Percentiles rank a stretch among this genome's conserved stretches.
These are phyloP conservation scores for Ophiostoma sp. DNA, from an alignment of 2,329 filamentous ascomycete species.

Conservation along the genomic window DNA sequence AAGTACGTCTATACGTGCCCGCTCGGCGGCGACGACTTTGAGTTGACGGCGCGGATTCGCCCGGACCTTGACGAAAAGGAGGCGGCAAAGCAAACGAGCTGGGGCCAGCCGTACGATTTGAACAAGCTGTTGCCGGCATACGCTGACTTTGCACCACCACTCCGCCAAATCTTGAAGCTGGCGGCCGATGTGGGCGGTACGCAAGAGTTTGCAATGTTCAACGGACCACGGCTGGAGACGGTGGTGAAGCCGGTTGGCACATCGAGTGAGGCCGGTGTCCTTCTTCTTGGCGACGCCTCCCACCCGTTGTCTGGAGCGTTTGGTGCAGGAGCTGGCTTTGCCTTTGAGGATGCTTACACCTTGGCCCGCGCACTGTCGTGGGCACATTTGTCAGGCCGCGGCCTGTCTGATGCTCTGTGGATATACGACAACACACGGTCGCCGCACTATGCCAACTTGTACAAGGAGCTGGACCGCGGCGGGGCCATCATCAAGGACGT, in stretches of 20 bases:
- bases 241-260: constrained; percentile 24
- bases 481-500: constrained; percentile 18
- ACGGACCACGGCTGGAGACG: constrained; percentile 35
- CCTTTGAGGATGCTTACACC: constrained; percentile 30
- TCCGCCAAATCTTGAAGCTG: constrained; percentile 36
- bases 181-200: constrained; percentile 32
- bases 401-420: constrained; percentile 20
- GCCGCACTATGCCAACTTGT: constrained; percentile 29
- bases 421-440: constrained; percentile 29
- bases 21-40: constrained; percentile 39
- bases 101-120: constrained; percentile 35
- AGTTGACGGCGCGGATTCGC: constrained; percentile 36
- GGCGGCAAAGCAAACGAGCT: constrained; percentile 35
- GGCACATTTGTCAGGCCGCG: constrained; percentile 12
- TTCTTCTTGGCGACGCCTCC: constrained; percentile 51
- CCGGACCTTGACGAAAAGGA: constrained; percentile 28
- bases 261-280: constrained; percentile 38
- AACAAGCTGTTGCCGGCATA: constrained; percentile 32
- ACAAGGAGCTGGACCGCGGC: constrained; percentile 25
- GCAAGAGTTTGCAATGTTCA: constrained; percentile 36
- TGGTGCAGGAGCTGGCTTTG: constrained; percentile 30
- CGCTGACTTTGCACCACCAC: constrained; percentile 37
- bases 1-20: constrained; percentile 40
- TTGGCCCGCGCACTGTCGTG: constrained; percentile 26
- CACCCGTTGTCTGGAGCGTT: constrained; percentile 44